Conservation (phyloP, 225 moss, liverwort and hornwort genomes). For the Sphagnum contortum region DNA sequence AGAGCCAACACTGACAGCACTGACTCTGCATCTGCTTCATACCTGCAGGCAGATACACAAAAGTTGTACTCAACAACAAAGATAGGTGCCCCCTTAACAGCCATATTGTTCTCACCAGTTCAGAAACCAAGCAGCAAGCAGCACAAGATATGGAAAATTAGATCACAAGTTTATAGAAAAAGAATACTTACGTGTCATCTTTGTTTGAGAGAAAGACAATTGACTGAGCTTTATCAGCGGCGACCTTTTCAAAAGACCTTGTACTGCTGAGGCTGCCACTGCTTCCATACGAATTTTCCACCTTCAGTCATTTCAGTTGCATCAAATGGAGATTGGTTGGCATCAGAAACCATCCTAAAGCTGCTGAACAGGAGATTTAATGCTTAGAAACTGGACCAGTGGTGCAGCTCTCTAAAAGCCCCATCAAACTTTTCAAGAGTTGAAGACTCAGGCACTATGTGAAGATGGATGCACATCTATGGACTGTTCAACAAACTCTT, state of each 20-base stretch:
- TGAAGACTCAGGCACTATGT: too few species aligned
- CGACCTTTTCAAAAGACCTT: slow-evolving; percentile 57
- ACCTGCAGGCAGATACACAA: slow-evolving; percentile 21
- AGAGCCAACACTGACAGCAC: slow-evolving; percentile 55
- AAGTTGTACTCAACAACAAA: not conserved
- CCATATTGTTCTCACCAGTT: not conserved
- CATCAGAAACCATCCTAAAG: not conserved
- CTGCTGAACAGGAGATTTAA: not conserved
- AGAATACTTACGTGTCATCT: slow-evolving; percentile 46
- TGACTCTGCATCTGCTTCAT: slow-evolving; percentile 65
- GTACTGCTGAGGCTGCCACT: slow-evolving; percentile 61
- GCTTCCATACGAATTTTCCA: slow-evolving; percentile 5
- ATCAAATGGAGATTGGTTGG: not conserved
- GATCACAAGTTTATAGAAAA: not conserved
- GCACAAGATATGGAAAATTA: too few species aligned
- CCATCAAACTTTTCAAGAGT: too few species aligned
- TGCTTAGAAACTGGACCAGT: too few species aligned
- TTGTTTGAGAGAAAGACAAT: slow-evolving; percentile 56
- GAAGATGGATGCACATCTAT: too few species aligned
- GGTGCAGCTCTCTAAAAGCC: too few species aligned
- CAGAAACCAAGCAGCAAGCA: too few species aligned
- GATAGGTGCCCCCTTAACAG: not conserved
- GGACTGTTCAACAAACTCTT: too few species aligned
- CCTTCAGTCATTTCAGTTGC: not conserved
- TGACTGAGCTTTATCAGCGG: slow-evolving; percentile 58